Evolutionary conservation across 2,329 filamentous ascomycete species (phyloP).

Genomic region (Clonostachys chloroleuca): DNA sequence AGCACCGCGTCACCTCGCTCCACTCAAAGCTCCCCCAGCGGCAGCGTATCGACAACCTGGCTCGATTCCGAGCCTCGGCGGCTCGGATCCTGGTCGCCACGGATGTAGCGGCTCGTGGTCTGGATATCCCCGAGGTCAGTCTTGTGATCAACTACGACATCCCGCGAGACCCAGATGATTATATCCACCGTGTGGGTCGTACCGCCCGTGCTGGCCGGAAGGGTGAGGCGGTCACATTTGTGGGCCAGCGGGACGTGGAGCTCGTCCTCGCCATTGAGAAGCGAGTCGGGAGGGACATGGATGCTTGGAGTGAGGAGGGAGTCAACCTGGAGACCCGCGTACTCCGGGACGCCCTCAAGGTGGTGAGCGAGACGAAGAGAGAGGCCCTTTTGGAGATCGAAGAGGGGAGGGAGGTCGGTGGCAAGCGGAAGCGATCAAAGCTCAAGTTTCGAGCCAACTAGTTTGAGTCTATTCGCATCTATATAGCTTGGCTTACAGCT

Average conservation of each 20-base stretch:
- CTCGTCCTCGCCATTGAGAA: slow-evolving; percentile 87
- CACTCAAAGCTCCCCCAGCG: slow-evolving; percentile 84
- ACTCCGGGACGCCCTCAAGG: slow-evolving; percentile 77
- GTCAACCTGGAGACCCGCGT: slow-evolving; percentile 93
- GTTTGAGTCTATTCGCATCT: background rate
- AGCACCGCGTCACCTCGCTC: slow-evolving; percentile 85
- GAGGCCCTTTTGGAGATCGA: slow-evolving; percentile 89
- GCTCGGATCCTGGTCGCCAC: slow-evolving; percentile 90
- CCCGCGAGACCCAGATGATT: slow-evolving; percentile 93
- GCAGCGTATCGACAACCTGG: slow-evolving; percentile 82
- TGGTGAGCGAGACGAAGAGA: slow-evolving; percentile 92
- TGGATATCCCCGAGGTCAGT: slow-evolving; percentile 90
- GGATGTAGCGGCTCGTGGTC: slow-evolving; percentile 87
- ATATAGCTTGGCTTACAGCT: background rate
- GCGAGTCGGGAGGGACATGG: slow-evolving; percentile 76
- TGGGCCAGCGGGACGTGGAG: slow-evolving; percentile 90
- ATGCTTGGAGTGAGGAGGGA: slow-evolving; percentile 80
- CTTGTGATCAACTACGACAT: slow-evolving; percentile 95
- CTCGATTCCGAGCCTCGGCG: slow-evolving; percentile 83
- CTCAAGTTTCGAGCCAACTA: slow-evolving; percentile 43
- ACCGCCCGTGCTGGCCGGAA: slow-evolving; percentile 86
- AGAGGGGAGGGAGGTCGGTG: slow-evolving; percentile 84
- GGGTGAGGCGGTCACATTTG: slow-evolving; percentile 80
- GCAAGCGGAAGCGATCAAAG: slow-evolving; percentile 67
- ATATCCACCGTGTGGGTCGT: slow-evolving; percentile 93